phyloP scores from a whole-genome alignment of 352 stramenopile genomes.

The Globisporangium camurandrum region DNA sequence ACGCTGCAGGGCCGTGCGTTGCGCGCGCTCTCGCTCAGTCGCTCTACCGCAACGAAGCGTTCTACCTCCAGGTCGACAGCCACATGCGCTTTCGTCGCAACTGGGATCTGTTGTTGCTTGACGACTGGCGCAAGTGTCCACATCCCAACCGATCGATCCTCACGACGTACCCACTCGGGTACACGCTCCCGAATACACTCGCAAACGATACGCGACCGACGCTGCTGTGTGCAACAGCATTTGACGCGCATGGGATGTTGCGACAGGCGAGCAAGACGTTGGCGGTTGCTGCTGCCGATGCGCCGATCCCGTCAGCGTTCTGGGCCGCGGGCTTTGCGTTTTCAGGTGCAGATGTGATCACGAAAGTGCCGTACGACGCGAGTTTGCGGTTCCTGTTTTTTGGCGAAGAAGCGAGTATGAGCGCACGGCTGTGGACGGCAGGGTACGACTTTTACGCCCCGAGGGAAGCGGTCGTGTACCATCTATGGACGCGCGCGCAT shows the following conservation, averaged over 20 bases:
- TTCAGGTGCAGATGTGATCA: constrained; percentile 34
- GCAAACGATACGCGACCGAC: constrained; percentile 42
- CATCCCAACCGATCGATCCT: constrained; percentile 68
- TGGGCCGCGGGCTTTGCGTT: constrained; percentile 77
- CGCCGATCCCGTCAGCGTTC: constrained; percentile 48
- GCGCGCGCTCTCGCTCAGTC: constrained; percentile 74
- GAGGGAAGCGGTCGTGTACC: constrained; percentile 65
- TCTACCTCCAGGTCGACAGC: constrained; percentile 93
- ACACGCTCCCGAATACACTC: constrained; percentile 73
- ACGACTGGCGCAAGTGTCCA: constrained; percentile 42
- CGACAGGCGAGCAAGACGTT: constrained; percentile 57
- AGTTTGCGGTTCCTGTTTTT: constrained; percentile 90
- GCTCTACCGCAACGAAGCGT: constrained; percentile 80
- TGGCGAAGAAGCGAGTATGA: constrained; percentile 91
- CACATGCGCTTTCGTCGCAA: constrained; percentile 85
- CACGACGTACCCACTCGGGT: constrained; percentile 91
- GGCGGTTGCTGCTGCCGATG: constrained; percentile 17
- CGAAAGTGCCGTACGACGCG: constrained; percentile 82
- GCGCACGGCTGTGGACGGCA: constrained; percentile 82
- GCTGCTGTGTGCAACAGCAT: constrained; percentile 49
- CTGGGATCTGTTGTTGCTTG: constrained; percentile 90
- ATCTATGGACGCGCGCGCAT: constrained; percentile 85
- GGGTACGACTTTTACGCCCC: constrained; percentile 91
- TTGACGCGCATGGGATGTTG: constrained; percentile 44
- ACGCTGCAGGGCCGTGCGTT: constrained; percentile 88